Evolutionary conservation across 2,329 filamentous ascomycete species (phyloP).

Genomic region (Diaporthe helianthi): DNA sequence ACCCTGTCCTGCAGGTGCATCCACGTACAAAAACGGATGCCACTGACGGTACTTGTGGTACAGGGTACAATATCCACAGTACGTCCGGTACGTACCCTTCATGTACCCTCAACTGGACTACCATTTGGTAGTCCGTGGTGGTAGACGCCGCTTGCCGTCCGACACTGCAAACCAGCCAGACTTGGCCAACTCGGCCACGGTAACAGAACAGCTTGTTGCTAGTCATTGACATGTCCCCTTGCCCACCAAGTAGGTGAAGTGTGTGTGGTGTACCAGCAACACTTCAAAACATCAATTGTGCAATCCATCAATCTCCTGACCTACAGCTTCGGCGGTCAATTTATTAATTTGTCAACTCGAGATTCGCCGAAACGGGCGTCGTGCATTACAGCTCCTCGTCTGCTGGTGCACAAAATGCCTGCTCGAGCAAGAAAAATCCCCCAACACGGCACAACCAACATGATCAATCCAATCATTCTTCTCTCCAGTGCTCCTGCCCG

Average conservation of each 20-base stretch:
- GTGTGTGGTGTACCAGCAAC: not conserved
- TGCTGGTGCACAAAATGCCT: slow-evolving; percentile 5
- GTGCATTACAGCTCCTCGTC: not conserved
- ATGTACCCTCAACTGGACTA: not conserved
- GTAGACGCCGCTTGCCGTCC: slow-evolving; percentile 23
- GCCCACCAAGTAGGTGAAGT: too few species aligned
- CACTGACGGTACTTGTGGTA: not conserved
- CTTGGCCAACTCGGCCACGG: not conserved
- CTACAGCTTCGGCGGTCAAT: not conserved
- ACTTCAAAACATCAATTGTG: not conserved
- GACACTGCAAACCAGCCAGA: slow-evolving; percentile 1
- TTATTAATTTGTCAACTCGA: not conserved
- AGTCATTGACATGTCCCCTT: not conserved
- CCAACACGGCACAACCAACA: not conserved
- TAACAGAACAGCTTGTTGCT: too few species aligned
- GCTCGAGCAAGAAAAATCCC: slow-evolving; percentile 1
- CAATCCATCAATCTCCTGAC: not conserved
- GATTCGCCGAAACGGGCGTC: slow-evolving; percentile 14
- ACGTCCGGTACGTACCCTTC: not conserved
- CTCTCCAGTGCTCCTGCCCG: not conserved
- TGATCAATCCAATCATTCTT: not conserved
- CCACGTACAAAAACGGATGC: not conserved
- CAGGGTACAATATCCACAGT: not conserved
- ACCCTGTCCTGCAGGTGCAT: slow-evolving; percentile 6
- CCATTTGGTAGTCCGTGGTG: not conserved